phyloP scores from a whole-genome alignment of 1,284 basidiomycete species.

The Malassezia sp. region DNA sequence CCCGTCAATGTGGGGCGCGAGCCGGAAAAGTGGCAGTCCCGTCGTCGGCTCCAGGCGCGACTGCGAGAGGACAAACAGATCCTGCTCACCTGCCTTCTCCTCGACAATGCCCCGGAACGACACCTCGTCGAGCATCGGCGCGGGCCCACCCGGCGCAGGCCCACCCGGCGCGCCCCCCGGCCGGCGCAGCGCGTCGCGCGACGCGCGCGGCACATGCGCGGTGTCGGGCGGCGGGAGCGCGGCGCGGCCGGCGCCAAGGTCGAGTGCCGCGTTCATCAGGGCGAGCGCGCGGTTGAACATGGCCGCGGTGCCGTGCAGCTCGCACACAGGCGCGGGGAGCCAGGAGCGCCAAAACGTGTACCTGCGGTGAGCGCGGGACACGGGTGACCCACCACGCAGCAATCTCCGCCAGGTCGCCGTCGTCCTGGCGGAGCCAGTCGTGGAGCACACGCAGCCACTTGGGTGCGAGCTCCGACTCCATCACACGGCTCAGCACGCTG shows the following conservation, averaged over 20 bases:
- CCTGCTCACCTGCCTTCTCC: slow-evolving; percentile 67
- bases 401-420: slow-evolving; percentile 74
- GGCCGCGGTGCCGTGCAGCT: slow-evolving; percentile 57
- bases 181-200: not conserved
- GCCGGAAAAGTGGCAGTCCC: slow-evolving; percentile 68
- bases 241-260: slow-evolving; percentile 49
- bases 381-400: too few species aligned
- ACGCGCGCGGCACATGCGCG: slow-evolving; percentile 16
- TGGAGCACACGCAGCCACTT: slow-evolving; percentile 88
- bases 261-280: slow-evolving; percentile 82
- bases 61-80: slow-evolving; percentile 75
- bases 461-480: slow-evolving; percentile 78
- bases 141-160: not conserved
- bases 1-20: slow-evolving; percentile 65
- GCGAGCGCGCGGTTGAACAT: slow-evolving; percentile 77
- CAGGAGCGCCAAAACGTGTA: slow-evolving; percentile 68
- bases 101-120: slow-evolving; percentile 84
- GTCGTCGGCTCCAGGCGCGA: slow-evolving; percentile 68
- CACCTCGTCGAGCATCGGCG: slow-evolving; percentile 26
- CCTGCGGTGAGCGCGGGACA: too few species aligned
- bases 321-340: slow-evolving; percentile 56
- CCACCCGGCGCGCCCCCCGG: not conserved
- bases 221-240: slow-evolving; percentile 55
- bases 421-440: slow-evolving; percentile 75
- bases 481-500: slow-evolving; percentile 20